These are phyloP conservation scores for Verticillium tricorpus DNA, from an alignment of 2,329 filamentous ascomycete species.

Conservation along the genomic window DNA sequence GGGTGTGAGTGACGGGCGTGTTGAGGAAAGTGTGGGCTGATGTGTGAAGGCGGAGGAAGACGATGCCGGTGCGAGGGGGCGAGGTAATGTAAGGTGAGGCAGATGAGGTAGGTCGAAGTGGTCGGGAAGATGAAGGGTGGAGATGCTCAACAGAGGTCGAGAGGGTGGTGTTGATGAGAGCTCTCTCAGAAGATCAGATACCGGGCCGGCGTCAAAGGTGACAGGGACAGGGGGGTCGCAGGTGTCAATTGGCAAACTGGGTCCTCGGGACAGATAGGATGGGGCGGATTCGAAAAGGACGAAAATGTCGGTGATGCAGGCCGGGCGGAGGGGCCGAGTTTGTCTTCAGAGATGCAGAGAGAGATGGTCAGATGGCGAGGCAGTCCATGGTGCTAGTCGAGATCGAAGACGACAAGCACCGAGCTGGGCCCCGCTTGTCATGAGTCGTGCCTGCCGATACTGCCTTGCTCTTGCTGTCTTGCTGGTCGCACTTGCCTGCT, in stretches of 20 bases:
- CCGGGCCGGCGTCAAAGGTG: neutral
- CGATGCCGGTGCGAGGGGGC: neutral
- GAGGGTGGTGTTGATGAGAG: neutral
- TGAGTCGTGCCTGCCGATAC: neutral
- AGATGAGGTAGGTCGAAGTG: neutral
- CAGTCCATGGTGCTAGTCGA: neutral
- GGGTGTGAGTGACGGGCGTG: neutral
- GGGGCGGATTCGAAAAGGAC: neutral
- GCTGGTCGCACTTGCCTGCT: neutral
- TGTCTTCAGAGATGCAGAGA: neutral
- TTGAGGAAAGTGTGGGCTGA: neutral
- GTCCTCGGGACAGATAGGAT: neutral
- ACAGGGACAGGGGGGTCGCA: neutral
- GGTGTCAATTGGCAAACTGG: neutral
- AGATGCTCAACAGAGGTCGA: neutral
- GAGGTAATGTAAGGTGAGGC: neutral
- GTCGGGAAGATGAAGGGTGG: neutral
- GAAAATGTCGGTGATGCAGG: neutral
- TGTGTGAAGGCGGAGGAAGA: neutral
- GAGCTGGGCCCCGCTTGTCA: neutral
- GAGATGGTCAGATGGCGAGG: neutral
- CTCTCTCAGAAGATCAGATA: neutral
- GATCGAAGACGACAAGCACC: neutral
- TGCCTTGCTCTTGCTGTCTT: neutral
- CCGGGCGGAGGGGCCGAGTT: neutral